Base-by-base conservation (phyloP, 1,284 basidiomycete species). In the Calocybe gambosa region DNA sequence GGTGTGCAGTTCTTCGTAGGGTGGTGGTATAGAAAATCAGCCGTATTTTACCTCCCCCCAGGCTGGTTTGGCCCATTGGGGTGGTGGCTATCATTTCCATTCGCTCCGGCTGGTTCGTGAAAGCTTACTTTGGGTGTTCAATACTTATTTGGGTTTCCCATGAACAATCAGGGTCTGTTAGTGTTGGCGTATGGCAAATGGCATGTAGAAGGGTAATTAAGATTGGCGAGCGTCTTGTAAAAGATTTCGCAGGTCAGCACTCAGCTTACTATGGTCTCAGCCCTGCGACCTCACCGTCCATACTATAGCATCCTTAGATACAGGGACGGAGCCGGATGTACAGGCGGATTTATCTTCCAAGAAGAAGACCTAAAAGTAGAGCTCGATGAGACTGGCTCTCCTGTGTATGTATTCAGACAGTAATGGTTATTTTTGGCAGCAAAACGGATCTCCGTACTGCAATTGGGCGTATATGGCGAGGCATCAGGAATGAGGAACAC, bases 131-230 rank as follows among this genome's bases (percentile, higher is more conserved):
- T 29, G 12, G 16, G 12, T 18, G 10, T 35, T 25, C 26, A 31
- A 29, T 41, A 16, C 16, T 41, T 10, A 41, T 25, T 18, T 10
- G 9, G 8, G 20, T 16, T 42, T 12, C 20, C 12, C 39, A 38
- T 34, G n/a, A 29, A 23, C 16, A 21, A 49, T 19, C 58, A 87
- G 92, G 92, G 15, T 86, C 90, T 12, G 84, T 96, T 50, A 90
- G 89, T 54, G 89, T 91, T 36, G 88, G 85, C 0, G 78, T 90
- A 28, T 96, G 93, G 92, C 86, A 90, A 56, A 89, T 93, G 77
- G 85, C 89, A 5, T 93, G 90, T 66, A 80, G 78, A 56, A 74
- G 89, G 43, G 85, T 90, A 15, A 74, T 94, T 51, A 74, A 77
- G 50, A 73, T 84, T 6, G 73, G 78, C 33, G 87, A 89, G 62